Evolutionary conservation across 2,329 filamentous ascomycete genomes (phyloP).

Genomic region (Furcasterigmium sp.): DNA sequence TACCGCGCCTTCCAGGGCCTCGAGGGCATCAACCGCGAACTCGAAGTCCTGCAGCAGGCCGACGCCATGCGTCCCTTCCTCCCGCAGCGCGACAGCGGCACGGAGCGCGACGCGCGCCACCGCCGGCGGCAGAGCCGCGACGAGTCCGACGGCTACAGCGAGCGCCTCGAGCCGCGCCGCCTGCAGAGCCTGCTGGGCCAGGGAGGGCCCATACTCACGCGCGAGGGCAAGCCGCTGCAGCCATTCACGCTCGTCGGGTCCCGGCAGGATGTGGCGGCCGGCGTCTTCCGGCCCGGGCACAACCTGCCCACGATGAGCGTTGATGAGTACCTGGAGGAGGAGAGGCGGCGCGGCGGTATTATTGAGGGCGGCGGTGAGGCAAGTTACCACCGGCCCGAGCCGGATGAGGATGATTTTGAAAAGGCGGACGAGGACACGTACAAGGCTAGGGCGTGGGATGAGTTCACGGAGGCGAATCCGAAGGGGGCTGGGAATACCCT

Average conservation of each 20-base stretch:
- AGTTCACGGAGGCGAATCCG: slow-evolving; percentile 85
- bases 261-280: slow-evolving; percentile 68
- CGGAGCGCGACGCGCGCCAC: slow-evolving; percentile 39
- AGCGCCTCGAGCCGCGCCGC: slow-evolving; percentile 64
- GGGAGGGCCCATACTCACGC: slow-evolving; percentile 67
- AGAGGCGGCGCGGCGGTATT: slow-evolving; percentile 76
- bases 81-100: slow-evolving; percentile 37
- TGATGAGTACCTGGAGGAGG: slow-evolving; percentile 94
- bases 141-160: slow-evolving; percentile 52
- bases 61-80: slow-evolving; percentile 41
- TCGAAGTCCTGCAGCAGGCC: slow-evolving; percentile 74
- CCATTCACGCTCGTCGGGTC: slow-evolving; percentile 83
- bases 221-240: slow-evolving; percentile 76
- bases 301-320: slow-evolving; percentile 97
- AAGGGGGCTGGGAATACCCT: slow-evolving; percentile 78
- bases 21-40: slow-evolving; percentile 81
- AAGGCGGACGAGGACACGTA: slow-evolving; percentile 84
- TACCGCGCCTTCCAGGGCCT: slow-evolving; percentile 82
- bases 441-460: slow-evolving; percentile 94
- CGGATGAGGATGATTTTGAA: slow-evolving; percentile 88
- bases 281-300: slow-evolving; percentile 86
- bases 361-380: slow-evolving; percentile 85
- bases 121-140: slow-evolving; percentile 22
- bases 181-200: slow-evolving; percentile 39
- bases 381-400: slow-evolving; percentile 60